A percentile compares a stretch with the other conserved stretches of the same genome.
Evolutionary conservation across 1,284 basidiomycete genomes (phyloP).

Genomic region (Rhodotorula sp.): DNA sequence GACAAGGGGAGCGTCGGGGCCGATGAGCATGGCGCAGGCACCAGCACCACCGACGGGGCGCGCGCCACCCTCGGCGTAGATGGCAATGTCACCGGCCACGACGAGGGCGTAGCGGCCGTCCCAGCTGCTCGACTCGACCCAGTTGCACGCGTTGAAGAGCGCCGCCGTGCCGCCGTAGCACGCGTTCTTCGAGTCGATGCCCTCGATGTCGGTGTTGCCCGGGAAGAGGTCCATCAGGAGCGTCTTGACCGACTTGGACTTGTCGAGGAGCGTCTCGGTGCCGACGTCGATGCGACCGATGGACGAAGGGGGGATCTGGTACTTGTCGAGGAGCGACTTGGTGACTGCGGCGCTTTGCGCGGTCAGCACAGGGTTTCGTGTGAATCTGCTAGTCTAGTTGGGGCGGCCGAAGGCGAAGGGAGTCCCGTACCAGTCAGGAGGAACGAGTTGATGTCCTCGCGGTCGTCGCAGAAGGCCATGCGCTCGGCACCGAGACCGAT

Average conservation of each 20-base stretch:
- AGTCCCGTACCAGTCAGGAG: conserved; percentile 75
- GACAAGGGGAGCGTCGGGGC: conserved; percentile 90
- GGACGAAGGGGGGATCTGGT: conserved; percentile 91
- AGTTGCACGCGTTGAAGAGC: conserved; percentile 89
- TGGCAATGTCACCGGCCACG: conserved; percentile 94
- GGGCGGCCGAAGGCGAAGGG: not conserved
- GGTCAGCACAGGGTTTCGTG: not conserved
- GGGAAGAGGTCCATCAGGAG: conserved; percentile 97
- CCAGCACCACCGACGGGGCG: conserved; percentile 97
- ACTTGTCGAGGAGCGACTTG: conserved; percentile 84
- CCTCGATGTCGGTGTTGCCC: conserved; percentile 97
- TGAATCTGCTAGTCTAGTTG: too few relatives aligned
- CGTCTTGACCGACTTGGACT: conserved; percentile 99
- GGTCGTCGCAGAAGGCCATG: conserved; percentile 62
- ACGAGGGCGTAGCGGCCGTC: conserved; percentile 98
- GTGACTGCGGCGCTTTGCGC: conserved; percentile 44
- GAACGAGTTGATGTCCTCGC: conserved; percentile 98
- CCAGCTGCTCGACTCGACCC: conserved; percentile 96
- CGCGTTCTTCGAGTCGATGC: conserved; percentile 98
- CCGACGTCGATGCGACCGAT: conserved; percentile 98
- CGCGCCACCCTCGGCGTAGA: conserved; percentile 94
- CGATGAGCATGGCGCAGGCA: conserved; percentile 90
- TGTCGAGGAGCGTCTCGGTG: conserved; percentile 99
- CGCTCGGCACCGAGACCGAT: conserved; percentile 97
- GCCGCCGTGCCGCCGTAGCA: conserved; percentile 99